Evolutionary conservation across 306 rosid genomes (phyloP), one percentile per base, ranked within the genome.

Genomic region (Begonia fuchsioides): DNA sequence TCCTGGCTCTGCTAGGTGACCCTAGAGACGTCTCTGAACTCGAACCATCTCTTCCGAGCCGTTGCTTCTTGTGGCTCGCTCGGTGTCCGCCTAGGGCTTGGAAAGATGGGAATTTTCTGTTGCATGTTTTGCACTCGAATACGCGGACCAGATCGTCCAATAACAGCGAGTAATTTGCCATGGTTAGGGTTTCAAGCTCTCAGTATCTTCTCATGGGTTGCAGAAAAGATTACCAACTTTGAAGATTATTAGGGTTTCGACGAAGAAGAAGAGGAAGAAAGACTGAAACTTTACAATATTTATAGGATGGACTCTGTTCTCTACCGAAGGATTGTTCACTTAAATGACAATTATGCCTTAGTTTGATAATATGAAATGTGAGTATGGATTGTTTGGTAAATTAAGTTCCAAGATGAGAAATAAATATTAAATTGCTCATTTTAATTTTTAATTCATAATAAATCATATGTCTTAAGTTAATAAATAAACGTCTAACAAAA

Each of bases 51-150:
- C 43, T 47, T 4, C 58, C 72, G 52, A 76, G 44, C 72, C 81
- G 59, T 12, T 87, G 85, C 70, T 84, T 90, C 65, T 85, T 90
- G 79, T 90, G 98, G 52, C 98, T 90, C 7, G 98, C 98, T 0
- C 98, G 65, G 60, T 90, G 98, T 5, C 98, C 98, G 0, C 98
- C 98, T 2, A 90, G 92, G 0, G 98, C 98, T 12, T 90, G 98
- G 60, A 90, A 90, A 38, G 98, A 90, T 8, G 80, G 58, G 58
- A 90, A 90, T 53, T 85, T 78, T 47, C 94, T 75, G 32, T 79
- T 79, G 44, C 98, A 90, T 0, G 98, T 90, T 63, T 85, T 84
- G 87, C 98, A 90, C 81, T 79, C 87, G 54, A 90, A 90, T 3
- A 90, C 85, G 2, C 92, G 80, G 56, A 69, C 39, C 46, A 41